Conservation (phyloP, 2,329 filamentous ascomycete genomes). For the Clonostachys chloroleuca region DNA sequence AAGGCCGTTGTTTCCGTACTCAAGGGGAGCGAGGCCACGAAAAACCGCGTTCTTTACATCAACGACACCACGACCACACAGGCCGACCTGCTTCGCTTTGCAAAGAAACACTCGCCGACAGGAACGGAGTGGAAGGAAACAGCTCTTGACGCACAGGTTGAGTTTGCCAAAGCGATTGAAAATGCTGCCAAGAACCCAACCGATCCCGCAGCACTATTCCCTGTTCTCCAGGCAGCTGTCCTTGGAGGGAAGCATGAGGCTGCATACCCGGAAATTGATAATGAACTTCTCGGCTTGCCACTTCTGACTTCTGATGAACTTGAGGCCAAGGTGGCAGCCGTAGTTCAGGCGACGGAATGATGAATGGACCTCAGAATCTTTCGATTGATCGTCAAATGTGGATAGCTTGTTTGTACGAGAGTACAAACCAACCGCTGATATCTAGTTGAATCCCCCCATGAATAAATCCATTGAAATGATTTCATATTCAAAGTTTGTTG, state of each 20-base stretch:
- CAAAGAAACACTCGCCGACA: constrained; percentile 35
- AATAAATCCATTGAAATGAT: too few relatives aligned
- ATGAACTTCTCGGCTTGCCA: constrained; percentile 28
- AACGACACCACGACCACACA: constrained; percentile 32
- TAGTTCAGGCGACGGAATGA: too few relatives aligned
- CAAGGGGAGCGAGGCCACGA: constrained; percentile 36
- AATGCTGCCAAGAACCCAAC: too few relatives aligned
- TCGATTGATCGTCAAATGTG: too few relatives aligned
- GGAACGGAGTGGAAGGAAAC: constrained; percentile 33
- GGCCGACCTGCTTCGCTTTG: constrained; percentile 24
- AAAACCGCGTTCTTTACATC: constrained; percentile 35
- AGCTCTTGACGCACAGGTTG: constrained; percentile 4
- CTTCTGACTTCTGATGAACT: constrained; percentile 22
- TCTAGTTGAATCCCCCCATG: too few relatives aligned
- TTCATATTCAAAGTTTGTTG: too few relatives aligned
- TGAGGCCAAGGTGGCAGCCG: constrained; percentile 11
- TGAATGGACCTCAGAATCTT: too few relatives aligned
- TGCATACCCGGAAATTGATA: constrained; percentile 15
- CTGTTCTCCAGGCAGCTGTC: constrained; percentile 11
- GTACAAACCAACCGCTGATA: too few relatives aligned
- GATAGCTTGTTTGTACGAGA: too few relatives aligned
- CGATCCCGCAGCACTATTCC: constrained; percentile 2
- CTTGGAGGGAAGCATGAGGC: constrained; percentile 16
- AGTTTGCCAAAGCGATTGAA: neutral
- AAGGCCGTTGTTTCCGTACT: constrained; percentile 37